Evolutionary conservation across 768 basidiomycete genomes (phyloP), one percentile per base, ranked within the genome.

Genomic region (Suillus bovinus): DNA sequence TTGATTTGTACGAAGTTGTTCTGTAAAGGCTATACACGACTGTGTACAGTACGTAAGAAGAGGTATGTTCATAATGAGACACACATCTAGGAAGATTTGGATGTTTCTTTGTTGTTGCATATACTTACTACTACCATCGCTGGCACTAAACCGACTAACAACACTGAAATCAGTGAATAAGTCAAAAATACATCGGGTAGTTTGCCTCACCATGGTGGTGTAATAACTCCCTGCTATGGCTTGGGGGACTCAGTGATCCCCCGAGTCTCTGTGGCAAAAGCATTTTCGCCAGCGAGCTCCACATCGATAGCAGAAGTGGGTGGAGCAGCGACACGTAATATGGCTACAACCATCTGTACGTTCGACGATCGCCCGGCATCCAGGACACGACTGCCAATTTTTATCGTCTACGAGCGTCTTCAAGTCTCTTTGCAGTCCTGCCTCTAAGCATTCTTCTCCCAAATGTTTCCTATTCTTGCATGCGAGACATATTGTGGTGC

Each of bases 311-410:
- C 72, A 73, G 59, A 73, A 73, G 1, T 41, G 16, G 27, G 65
- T 58, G 1, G 27, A 27, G 33, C 86, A 87, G 24, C 80, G 75
- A 64, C 87, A 90, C 5, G 75, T 76, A 78, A 89, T 88, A 60
- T 86, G 83, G 69, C 77, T 76, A 64, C 88, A 89, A 4, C 88
- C 87, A 2, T 67, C 47, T 4, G 70, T 58, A 5, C 86, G 77
- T 65, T 89, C 88, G 39, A 89, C 79, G 56, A 89, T 76, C 33
- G 77, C 74, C 6, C 76, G 64, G 68, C 88, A 89, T 14, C 75
- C 77, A 1, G 87, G 87, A 67, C 87, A 89, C 0, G 82, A 86
- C 67, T 87, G 84, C 87, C 85, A 89, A 6, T 76, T 72, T 11
- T 81, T 63, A 46, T 75, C 60, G 5, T 68, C 68, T 0, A 85